A percentile compares a stretch with the other conserved stretches of the same genome.
These are phyloP conservation scores for Davidsoniella eucalypti DNA, from an alignment of 2,329 filamentous ascomycete genomes.

Conservation along the genomic window DNA sequence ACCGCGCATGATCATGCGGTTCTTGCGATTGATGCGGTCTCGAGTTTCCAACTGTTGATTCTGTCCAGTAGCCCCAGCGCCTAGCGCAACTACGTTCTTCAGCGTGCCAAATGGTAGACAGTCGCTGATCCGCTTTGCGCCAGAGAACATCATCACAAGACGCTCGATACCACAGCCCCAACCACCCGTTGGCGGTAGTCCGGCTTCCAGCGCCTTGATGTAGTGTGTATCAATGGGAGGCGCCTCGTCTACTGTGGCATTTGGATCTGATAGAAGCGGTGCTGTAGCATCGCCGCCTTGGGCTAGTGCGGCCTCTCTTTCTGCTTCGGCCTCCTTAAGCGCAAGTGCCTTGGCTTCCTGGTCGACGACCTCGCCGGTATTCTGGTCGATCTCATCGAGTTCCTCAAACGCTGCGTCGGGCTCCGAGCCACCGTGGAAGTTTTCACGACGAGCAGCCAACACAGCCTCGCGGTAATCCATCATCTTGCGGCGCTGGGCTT, in stretches of 20 bases:
- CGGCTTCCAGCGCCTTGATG: conserved; percentile 68
- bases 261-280: conserved; percentile 12
- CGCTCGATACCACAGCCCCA: conserved; percentile 93
- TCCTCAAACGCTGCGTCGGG: conserved; percentile 16
- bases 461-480: conserved; percentile 29
- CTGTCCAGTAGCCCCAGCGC: conserved; percentile 11
- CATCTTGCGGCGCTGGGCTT: conserved; percentile 74
- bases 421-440: conserved; percentile 16
- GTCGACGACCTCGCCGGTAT: conserved; percentile 11
- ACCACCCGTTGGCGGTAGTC: conserved; percentile 84
- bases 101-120: conserved; percentile 79
- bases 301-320: conserved; percentile 21
- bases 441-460: conserved; percentile 15
- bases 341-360: conserved; percentile 14
- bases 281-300: neutral
- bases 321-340: conserved; percentile 4
- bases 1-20: conserved; percentile 1
- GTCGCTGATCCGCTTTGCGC: conserved; percentile 63
- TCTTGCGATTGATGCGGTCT: conserved; percentile 10
- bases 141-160: conserved; percentile 79
- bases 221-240: conserved; percentile 60
- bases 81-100: conserved; percentile 43
- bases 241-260: conserved; percentile 20
- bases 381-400: conserved; percentile 24
- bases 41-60: conserved; percentile 13